These are phyloP conservation scores for Syncephalis plumigaleata DNA, from an alignment of 371 early-diverging fungal genomes.

Conservation along the genomic window DNA sequence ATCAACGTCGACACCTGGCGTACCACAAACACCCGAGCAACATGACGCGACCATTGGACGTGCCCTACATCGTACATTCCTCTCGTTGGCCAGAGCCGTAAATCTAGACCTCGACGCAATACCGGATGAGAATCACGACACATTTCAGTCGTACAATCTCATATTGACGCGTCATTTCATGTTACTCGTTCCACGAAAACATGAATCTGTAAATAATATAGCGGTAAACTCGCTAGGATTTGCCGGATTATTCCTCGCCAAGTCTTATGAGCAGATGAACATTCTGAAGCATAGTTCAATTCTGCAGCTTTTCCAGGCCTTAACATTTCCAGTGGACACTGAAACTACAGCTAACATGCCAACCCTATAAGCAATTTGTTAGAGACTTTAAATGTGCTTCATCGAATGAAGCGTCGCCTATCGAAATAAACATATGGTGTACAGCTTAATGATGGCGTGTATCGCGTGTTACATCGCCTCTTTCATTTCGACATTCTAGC, in stretches of 20 bases:
- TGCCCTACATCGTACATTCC: conserved; percentile 8
- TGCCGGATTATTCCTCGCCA: conserved; percentile 44
- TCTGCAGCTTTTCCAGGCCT: no score
- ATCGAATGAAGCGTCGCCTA: no score
- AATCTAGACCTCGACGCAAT: neutral
- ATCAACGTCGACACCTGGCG: no score
- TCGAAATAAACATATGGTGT: no score
- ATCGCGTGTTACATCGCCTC: no score
- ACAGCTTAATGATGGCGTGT: no score
- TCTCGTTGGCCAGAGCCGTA: conserved; percentile 2
- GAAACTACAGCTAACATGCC: no score
- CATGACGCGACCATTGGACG: conserved; percentile 11
- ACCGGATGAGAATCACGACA: conserved; percentile 1
- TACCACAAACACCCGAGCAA: no score
- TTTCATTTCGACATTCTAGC: no score
- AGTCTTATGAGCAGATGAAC: conserved; percentile 27
- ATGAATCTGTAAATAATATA: conserved; percentile 18
- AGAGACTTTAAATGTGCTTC: no score
- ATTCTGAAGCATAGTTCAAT: conserved; percentile 10
- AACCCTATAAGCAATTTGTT: no score
- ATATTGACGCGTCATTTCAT: conserved; percentile 49
- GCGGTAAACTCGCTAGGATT: conserved; percentile 52
- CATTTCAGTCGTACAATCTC: conserved; percentile 32
- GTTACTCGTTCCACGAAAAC: conserved; percentile 45
- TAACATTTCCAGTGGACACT: no score